Percentiles rank a stretch among this genome's conserved stretches.
phyloP scores from a whole-genome alignment of 176 grass and related monocot species.

The Panicum miliaceum region DNA sequence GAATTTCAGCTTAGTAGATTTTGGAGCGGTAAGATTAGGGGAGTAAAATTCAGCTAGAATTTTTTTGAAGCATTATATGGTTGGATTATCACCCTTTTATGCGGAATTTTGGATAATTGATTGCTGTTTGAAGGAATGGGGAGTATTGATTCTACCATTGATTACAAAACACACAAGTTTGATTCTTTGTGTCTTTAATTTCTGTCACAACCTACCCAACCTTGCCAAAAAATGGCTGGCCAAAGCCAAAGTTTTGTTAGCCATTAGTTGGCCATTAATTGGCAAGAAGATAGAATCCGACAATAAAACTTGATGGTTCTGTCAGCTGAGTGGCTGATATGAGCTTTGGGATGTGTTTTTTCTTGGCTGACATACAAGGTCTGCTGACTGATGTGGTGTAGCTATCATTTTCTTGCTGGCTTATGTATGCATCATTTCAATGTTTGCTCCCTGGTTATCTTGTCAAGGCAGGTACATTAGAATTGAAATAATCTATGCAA shows the following conservation, averaged over 20 bases:
- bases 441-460: neutral
- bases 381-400: neutral
- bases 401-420: neutral
- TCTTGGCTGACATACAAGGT: neutral
- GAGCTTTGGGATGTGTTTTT: constrained; percentile 8
- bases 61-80: neutral
- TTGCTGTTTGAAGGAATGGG: neutral
- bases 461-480: neutral
- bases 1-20: constrained; percentile 1
- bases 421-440: neutral
- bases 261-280: neutral
- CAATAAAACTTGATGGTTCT: neutral
- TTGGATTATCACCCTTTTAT: neutral
- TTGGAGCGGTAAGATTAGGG: neutral
- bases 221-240: neutral
- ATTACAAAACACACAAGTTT: neutral
- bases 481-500: neutral
- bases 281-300: neutral
- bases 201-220: neutral
- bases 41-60: neutral
- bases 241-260: neutral
- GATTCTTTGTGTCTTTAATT: neutral
- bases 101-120: neutral
- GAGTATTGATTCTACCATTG: neutral
- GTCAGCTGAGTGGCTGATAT: neutral